phyloP scores from a whole-genome alignment of 2,329 filamentous ascomycete species.

The Bimuria novae-zelandiae region DNA sequence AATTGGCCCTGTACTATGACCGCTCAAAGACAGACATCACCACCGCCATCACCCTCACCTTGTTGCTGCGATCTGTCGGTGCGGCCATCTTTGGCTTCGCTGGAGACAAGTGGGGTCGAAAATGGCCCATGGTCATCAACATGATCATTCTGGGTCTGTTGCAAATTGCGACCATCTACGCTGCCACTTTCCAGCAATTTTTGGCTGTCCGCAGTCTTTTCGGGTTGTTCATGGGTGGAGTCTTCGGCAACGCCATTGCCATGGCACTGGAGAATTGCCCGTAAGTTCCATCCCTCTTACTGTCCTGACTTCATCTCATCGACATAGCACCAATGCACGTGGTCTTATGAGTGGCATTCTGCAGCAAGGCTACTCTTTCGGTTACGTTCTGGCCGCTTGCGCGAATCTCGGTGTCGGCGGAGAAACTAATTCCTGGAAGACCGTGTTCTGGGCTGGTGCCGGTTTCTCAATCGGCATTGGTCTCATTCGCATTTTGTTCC shows the following conservation, averaged over 20 bases:
- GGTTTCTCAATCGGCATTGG: constrained; percentile 72
- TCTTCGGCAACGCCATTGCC: constrained; percentile 78
- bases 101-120: constrained; percentile 78
- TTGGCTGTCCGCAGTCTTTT: constrained; percentile 75
- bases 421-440: constrained; percentile 69
- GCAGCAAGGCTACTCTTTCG: constrained; percentile 80
- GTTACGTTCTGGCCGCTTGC: constrained; percentile 78
- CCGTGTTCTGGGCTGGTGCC: constrained; percentile 73
- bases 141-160: constrained; percentile 73
- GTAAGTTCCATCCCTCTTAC: constrained; percentile 40
- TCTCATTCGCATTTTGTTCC: constrained; percentile 68
- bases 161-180: constrained; percentile 80
- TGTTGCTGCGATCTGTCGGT: constrained; percentile 75
- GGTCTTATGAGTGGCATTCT: constrained; percentile 82
- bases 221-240: constrained; percentile 79
- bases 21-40: constrained; percentile 70
- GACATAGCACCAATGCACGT: constrained; percentile 60
- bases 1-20: constrained; percentile 65
- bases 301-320: constrained; percentile 28
- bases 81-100: constrained; percentile 77
- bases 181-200: constrained; percentile 71
- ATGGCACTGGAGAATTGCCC: constrained; percentile 79
- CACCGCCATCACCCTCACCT: constrained; percentile 74
- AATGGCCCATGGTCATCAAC: constrained; percentile 83
- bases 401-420: constrained; percentile 75